Percentiles rank a stretch among this genome's conserved stretches.
Conservation (phyloP, 2,329 filamentous ascomycete species). For the Scedosporium dehoogii region DNA sequence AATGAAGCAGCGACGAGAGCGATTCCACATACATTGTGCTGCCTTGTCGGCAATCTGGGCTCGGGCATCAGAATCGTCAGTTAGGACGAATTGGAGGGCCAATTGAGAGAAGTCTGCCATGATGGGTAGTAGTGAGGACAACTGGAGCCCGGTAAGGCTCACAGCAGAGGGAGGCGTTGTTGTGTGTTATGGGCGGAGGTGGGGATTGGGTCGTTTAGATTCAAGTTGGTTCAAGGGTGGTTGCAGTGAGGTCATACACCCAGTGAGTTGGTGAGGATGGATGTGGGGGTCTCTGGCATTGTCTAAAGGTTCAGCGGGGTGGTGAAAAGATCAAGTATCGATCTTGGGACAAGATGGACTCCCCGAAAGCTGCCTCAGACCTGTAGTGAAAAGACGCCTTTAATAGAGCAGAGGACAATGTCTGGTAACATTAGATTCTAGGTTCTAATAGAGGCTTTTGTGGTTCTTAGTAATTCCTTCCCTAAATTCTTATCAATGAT, state of each 20-base stretch:
- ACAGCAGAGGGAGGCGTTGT: not conserved
- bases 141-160: not conserved
- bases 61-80: conserved; percentile 33
- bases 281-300: not conserved
- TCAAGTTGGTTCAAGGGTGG: not conserved
- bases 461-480: not conserved
- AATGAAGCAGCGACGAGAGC: not conserved
- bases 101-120: conserved; percentile 44
- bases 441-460: not conserved
- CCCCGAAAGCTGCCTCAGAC: not conserved
- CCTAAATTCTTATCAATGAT: not conserved
- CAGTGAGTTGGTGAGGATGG: not conserved
- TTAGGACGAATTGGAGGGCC: conserved; percentile 43
- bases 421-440: not conserved
- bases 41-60: conserved; percentile 32
- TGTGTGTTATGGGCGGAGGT: not conserved
- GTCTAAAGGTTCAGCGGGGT: not conserved
- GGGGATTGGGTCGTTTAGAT: not conserved
- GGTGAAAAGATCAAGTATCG: not conserved
- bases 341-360: not conserved
- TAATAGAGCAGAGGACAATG: not conserved
- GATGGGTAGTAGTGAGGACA: conserved; percentile 3
- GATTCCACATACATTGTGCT: conserved; percentile 26
- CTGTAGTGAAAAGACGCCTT: not conserved
- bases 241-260: not conserved